Base-by-base conservation (phyloP, 2,329 filamentous ascomycete species). In the Pochonia chlamydosporia region DNA sequence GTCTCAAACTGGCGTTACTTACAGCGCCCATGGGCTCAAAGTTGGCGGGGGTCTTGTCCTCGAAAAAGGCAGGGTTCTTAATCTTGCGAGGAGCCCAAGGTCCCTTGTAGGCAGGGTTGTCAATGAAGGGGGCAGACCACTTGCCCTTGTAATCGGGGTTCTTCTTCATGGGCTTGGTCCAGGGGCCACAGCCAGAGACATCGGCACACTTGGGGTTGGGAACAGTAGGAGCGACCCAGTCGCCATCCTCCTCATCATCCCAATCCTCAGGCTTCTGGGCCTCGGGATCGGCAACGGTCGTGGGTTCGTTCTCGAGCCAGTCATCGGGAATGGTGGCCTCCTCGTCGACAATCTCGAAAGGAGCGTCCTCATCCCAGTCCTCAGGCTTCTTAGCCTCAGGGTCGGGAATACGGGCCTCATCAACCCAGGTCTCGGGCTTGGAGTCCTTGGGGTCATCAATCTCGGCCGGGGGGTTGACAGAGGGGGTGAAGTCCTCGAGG, bases 101-200 rank as follows among this genome's bases (percentile, higher is more conserved):
- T 58, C 93, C 93, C 85, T 97, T 97, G 84, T 97, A 99, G 61
- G 79, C 89, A 50, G 93, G 93, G 84, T 99, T 99, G 73, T 97
- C 92, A 61, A 99, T 89, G 69, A 84, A 81, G 52, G 90, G 89
- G 40, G 93, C 87, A 57, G 81, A 82, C 93, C 93, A 99, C 79
- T 95, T 95, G 84, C 93, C 93, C 88, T 97, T 97, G 84, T 95
- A 97, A 54, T 79, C 87, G 55, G 89, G 89, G 83, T 97, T 97
- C 76, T 86, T 88, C 75, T 84, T 96, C 82, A 88, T 82, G 57
- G 93, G 93, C 74, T 87, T 82, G 60, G 84, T 79, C 93, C 93
- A 99, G 62, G 86, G 82, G 62, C 93, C 93, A 70, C 93, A 97
- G 63, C 93, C 93, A 74, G 92, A 91, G 56, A 76, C 88, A 49